These are phyloP conservation scores for Phlebopus sp. DNA, from an alignment of 1,284 basidiomycete genomes.

Conservation along the genomic window DNA sequence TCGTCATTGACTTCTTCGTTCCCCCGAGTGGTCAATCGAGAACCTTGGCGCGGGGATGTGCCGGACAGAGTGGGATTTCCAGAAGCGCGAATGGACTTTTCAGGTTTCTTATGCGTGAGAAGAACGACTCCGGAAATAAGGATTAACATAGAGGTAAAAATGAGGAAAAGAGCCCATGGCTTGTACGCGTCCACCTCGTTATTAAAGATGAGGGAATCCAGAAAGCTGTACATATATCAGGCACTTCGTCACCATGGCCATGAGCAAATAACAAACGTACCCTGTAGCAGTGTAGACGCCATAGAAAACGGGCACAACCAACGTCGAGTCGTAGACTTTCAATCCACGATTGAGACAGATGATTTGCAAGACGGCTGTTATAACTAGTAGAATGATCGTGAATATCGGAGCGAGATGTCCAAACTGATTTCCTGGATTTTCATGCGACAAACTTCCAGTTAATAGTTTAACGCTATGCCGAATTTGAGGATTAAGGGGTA, in stretches of 20 bases:
- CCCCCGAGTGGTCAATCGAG: slow-evolving; percentile 17
- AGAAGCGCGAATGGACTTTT: slow-evolving; percentile 32
- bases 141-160: slow-evolving; percentile 80
- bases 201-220: slow-evolving; percentile 77
- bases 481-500: slow-evolving; percentile 6
- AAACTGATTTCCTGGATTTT: slow-evolving; percentile 84
- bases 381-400: slow-evolving; percentile 75
- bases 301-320: slow-evolving; percentile 74
- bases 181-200: slow-evolving; percentile 80
- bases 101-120: slow-evolving; percentile 82
- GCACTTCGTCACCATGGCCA: neutral
- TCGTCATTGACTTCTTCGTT: slow-evolving; percentile 23
- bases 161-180: slow-evolving; percentile 82
- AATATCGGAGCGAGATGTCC: slow-evolving; percentile 78
- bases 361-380: slow-evolving; percentile 86
- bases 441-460: slow-evolving; percentile 69
- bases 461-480: slow-evolving; percentile 66
- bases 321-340: slow-evolving; percentile 73
- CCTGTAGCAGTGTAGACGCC: slow-evolving; percentile 64
- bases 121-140: slow-evolving; percentile 86
- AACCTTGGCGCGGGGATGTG: slow-evolving; percentile 4
- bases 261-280: slow-evolving; percentile 36
- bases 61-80: slow-evolving; percentile 15
- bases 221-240: slow-evolving; percentile 44
- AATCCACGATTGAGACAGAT: slow-evolving; percentile 87